Conservation (phyloP, 495 filamentous ascomycete species). For the Daldinia bambusicola region DNA sequence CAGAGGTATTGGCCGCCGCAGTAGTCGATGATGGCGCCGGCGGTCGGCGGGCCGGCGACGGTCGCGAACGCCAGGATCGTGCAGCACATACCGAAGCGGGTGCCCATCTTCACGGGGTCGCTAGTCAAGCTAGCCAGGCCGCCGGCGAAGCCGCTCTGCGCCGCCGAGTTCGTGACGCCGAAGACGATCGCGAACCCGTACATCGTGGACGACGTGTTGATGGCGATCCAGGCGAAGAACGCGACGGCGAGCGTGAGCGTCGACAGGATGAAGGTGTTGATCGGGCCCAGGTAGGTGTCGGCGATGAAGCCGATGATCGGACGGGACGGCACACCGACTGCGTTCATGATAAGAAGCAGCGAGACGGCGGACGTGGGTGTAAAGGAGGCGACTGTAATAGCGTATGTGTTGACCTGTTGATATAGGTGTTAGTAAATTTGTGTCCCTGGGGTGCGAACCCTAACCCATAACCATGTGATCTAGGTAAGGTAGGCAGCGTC, state of each 20-base stretch:
- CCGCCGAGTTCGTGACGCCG: slow-evolving; percentile 53
- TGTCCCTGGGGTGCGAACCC: background rate
- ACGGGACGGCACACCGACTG: slow-evolving; percentile 52
- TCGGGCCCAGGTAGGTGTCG: slow-evolving; percentile 52
- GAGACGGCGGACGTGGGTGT: slow-evolving; percentile 53
- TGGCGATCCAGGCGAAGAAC: slow-evolving; percentile 55
- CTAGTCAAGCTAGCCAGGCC: slow-evolving; percentile 54
- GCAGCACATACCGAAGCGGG: slow-evolving; percentile 57
- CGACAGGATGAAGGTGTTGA: slow-evolving; percentile 52
- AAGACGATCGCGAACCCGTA: slow-evolving; percentile 56
- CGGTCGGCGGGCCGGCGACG: slow-evolving; percentile 56
- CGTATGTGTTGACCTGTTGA: slow-evolving; percentile 49
- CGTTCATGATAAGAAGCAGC: slow-evolving; percentile 57
- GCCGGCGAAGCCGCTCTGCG: slow-evolving; percentile 53
- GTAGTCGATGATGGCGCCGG: slow-evolving; percentile 57
- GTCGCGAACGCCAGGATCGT: slow-evolving; percentile 54
- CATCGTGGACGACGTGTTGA: slow-evolving; percentile 50
- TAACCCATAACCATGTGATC: background rate
- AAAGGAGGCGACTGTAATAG: slow-evolving; percentile 53
- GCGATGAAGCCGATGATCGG: slow-evolving; percentile 54
- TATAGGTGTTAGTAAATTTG: slow-evolving; percentile 5
- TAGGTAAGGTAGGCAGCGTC: too few species aligned
- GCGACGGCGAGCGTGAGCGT: slow-evolving; percentile 47
- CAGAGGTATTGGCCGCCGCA: slow-evolving; percentile 50
- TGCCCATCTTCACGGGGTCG: slow-evolving; percentile 57